phyloP scores from a whole-genome alignment of 257 asterid species.

The Cordia subcordata region DNA sequence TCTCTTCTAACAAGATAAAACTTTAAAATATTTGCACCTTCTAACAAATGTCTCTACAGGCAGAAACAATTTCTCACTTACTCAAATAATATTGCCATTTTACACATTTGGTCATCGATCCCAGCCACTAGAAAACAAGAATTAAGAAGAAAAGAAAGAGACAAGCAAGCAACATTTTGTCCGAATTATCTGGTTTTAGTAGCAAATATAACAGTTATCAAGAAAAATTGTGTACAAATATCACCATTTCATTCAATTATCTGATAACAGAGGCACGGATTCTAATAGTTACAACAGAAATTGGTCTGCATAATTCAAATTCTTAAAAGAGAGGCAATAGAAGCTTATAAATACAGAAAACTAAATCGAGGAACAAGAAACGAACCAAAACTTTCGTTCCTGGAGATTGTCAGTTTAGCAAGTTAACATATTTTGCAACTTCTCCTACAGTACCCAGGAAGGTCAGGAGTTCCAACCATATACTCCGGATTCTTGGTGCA shows the following conservation, averaged over 20 bases:
- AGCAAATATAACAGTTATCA: background rate
- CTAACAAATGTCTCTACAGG: no score
- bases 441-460: conserved; percentile 83
- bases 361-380: background rate
- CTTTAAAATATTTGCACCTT: no score
- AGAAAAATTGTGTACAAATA: no score
- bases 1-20: no score
- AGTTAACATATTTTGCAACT: conserved; percentile 76
- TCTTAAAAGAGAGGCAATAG: background rate
- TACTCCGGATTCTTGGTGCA: conserved; percentile 87
- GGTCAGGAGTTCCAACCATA: conserved; percentile 79
- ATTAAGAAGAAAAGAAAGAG: background rate
- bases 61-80: no score
- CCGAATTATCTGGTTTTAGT: background rate
- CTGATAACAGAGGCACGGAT: background rate
- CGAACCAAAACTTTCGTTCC: background rate
- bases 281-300: background rate
- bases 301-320: background rate
- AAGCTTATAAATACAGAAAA: background rate
- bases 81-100: no score
- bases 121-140: background rate
- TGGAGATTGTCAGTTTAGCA: background rate
- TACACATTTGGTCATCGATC: background rate
- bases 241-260: no score
- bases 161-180: background rate